phyloP scores from a whole-genome alignment of 2,329 filamentous ascomycete species.

The Achaetomium macrosporum region DNA sequence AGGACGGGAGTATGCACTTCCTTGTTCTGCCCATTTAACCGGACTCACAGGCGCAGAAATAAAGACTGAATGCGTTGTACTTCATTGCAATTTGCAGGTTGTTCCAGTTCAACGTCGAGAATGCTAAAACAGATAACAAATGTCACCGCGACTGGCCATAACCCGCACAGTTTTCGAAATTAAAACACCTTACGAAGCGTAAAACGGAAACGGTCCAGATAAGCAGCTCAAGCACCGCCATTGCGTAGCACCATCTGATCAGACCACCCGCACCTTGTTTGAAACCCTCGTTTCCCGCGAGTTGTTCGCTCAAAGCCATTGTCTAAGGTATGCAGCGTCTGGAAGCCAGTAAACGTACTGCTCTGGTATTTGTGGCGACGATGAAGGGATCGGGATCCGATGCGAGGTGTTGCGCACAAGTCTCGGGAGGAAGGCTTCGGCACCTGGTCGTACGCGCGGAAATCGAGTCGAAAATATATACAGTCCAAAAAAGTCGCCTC shows the following conservation, averaged over 20 bases:
- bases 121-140: background rate
- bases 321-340: background rate
- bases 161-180: background rate
- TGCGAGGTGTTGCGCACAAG: background rate
- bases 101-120: background rate
- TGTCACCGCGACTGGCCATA: background rate
- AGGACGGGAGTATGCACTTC: too few relatives aligned
- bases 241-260: too few relatives aligned
- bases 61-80: too few relatives aligned
- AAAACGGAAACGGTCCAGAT: background rate
- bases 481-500: conserved; percentile 3
- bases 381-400: background rate
- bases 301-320: background rate
- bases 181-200: conserved; percentile 11
- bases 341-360: background rate
- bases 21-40: too few relatives aligned
- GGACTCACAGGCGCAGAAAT: too few relatives aligned
- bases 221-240: too few relatives aligned
- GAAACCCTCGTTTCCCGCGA: too few relatives aligned
- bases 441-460: background rate
- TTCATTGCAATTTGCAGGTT: too few relatives aligned
- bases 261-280: too few relatives aligned
- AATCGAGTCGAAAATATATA: conserved; percentile 14
- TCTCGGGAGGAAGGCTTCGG: background rate
- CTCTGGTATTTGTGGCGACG: background rate